These are phyloP conservation scores for Adansonia madagascariensis DNA, from an alignment of 441 rosid species.

Conservation along the genomic window DNA sequence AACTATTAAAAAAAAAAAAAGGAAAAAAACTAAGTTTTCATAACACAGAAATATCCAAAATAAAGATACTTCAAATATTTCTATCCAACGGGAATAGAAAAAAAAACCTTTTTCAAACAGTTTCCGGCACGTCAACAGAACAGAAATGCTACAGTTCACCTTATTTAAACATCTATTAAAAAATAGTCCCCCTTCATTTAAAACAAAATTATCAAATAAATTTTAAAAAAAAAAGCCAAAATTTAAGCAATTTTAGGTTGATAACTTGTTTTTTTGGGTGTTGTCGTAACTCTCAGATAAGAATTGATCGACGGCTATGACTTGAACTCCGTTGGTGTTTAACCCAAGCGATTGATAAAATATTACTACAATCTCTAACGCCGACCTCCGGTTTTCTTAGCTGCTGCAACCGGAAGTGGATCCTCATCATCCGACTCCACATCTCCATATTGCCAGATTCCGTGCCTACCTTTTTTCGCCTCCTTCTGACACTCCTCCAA, in stretches of 20 bases:
- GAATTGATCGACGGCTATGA: constrained; percentile 21
- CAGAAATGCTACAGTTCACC: constrained; percentile 34
- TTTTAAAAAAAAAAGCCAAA: constrained; percentile 16
- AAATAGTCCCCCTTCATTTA: constrained; percentile 32
- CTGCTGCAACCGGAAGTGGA: constrained; percentile 26
- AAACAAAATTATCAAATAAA: constrained; percentile 13
- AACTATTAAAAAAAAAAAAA: background rate
- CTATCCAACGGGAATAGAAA: background rate
- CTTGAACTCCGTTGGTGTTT: constrained; percentile 25
- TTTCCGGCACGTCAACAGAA: constrained; percentile 14
- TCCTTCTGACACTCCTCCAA: constrained; percentile 81
- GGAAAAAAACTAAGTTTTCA: background rate
- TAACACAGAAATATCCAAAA: background rate
- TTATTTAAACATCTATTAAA: constrained; percentile 36
- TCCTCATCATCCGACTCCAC: constrained; percentile 94
- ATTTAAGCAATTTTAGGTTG: constrained; percentile 29
- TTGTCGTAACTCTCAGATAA: constrained; percentile 12
- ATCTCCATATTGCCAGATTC: constrained; percentile 96
- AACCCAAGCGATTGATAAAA: background rate
- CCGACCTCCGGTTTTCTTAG: constrained; percentile 63
- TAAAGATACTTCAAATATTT: background rate
- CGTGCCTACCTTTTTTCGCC: constrained; percentile 68
- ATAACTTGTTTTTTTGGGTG: constrained; percentile 20
- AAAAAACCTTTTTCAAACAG: constrained; percentile 29
- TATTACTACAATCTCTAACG: constrained; percentile 37